phyloP scores from a whole-genome alignment of 192 early-diverging fungal genomes.

The Phlyctochytrium bullatum region DNA sequence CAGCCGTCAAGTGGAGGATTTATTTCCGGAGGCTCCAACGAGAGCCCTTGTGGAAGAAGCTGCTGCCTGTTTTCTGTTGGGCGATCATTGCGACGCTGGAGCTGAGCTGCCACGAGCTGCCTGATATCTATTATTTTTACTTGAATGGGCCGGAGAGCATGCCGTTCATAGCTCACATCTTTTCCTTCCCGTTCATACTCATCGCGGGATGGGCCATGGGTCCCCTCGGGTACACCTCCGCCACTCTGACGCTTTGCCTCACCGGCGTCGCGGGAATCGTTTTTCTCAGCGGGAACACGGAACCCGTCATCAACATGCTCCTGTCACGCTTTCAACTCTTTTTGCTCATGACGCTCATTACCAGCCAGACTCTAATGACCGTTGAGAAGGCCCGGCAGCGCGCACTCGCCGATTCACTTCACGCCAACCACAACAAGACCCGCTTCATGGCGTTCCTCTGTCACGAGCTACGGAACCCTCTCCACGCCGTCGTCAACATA shows the following conservation, averaged over 20 bases:
- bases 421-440: background rate
- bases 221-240: conserved; percentile 1
- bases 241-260: background rate
- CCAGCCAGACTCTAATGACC: conserved; percentile 7
- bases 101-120: background rate
- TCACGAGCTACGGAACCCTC: conserved; percentile 23
- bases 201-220: background rate
- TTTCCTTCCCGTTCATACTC: conserved; percentile 8
- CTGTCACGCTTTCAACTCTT: conserved; percentile 8
- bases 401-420: background rate
- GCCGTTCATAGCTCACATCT: conserved; percentile 3
- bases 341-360: background rate
- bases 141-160: background rate
- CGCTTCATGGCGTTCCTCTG: conserved; percentile 22
- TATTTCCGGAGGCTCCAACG: background rate
- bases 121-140: background rate
- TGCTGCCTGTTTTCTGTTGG: background rate
- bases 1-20: background rate
- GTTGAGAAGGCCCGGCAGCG: background rate
- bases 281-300: background rate
- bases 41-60: background rate
- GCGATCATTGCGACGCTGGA: background rate
- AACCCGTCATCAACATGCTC: background rate
- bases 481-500: conserved; percentile 16
- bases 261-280: background rate